Base-by-base conservation (phyloP, 805 yeast genomes). In the Myxozyma monticola region DNA sequence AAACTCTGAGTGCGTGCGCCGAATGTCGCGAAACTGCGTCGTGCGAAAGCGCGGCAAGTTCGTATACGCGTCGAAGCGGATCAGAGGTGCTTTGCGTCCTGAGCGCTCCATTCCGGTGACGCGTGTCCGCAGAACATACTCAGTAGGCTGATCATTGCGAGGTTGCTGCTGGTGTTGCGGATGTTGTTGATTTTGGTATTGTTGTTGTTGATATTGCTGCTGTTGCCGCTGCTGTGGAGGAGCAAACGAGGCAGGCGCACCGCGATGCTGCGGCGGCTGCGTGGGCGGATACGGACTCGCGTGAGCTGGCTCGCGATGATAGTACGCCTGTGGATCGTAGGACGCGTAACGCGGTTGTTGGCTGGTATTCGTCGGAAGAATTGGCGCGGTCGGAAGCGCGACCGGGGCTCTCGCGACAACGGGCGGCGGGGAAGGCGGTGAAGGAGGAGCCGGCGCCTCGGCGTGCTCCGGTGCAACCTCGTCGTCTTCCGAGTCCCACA, bases 1-100 rank as follows among this genome's bases (percentile, higher is more conserved):
- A 58, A 89, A 75, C 66, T 93, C 99, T 51, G 77, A 76, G 64
- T 81, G 85, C 0, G 96, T 83, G 51, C 97, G 78, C 59, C 96
- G 80, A 14, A 91, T 71, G 48, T 83, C 90, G 47, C 81, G 80
- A 67, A 85, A 89, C 7, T 68, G 66, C 6, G 78, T 69, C 56
- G 85, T 88, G 51, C 96, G 74, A 66, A 80, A 93, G 34, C 83
- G 79, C 14, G 95, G 90, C 29, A 90, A 70, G 37, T 85, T 87
- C 9, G 85, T 79, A 22, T 65, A 70, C 17, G 81, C 79, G 61
- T 86, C 88, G 57, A 91, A 83, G 56, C 82, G 76, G 48, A 91
- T 71, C 7, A 86, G 82, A 3, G 96, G 96, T 61, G 88, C 88
- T 50, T 84, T 88, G 43, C 76, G 77, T 64, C 81, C 84, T 50